A percentile compares a stretch with the other conserved stretches of the same genome.
phyloP scores from a whole-genome alignment of 2,329 filamentous ascomycete genomes.

The Calonectria multiphialidica region DNA sequence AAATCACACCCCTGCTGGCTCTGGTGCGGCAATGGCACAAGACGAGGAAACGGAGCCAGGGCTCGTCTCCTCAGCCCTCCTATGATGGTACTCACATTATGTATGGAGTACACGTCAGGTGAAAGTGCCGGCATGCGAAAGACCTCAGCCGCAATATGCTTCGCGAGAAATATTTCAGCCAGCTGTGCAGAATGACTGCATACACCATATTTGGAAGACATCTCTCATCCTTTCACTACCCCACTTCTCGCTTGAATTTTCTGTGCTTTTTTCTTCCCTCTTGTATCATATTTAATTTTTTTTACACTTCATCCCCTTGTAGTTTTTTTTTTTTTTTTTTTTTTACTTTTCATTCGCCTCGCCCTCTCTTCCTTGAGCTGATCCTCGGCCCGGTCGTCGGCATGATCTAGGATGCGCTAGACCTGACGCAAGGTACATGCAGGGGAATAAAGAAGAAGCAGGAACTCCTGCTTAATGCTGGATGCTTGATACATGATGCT shows the following conservation, averaged over 20 bases:
- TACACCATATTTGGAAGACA: neutral
- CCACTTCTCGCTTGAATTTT: constrained; percentile 27
- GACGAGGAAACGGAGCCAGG: neutral
- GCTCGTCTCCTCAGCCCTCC: neutral
- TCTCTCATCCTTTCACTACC: constrained; percentile 11
- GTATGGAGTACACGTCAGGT: neutral
- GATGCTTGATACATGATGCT: neutral
- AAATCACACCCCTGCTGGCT: neutral
- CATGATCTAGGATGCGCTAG: constrained; percentile 28
- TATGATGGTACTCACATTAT: neutral
- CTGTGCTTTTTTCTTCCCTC: constrained; percentile 14
- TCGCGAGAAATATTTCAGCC: neutral
- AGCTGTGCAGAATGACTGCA: neutral
- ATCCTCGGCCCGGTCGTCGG: constrained; percentile 23
- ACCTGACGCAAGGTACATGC: constrained; percentile 34
- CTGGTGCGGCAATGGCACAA: constrained; percentile 3
- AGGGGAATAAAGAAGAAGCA: constrained; percentile 33
- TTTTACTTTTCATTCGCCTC: constrained; percentile 17
- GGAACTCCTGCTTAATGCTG: constrained; percentile 23
- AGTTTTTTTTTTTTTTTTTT: neutral
- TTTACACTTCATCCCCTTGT: neutral
- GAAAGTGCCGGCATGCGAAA: neutral
- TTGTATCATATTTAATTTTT: constrained; percentile 3
- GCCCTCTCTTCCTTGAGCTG: constrained; percentile 22
- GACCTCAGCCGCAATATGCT: constrained; percentile 3